Conservation (phyloP, 768 basidiomycete species). For the Rhodotorula sphaerocarpa region DNA sequence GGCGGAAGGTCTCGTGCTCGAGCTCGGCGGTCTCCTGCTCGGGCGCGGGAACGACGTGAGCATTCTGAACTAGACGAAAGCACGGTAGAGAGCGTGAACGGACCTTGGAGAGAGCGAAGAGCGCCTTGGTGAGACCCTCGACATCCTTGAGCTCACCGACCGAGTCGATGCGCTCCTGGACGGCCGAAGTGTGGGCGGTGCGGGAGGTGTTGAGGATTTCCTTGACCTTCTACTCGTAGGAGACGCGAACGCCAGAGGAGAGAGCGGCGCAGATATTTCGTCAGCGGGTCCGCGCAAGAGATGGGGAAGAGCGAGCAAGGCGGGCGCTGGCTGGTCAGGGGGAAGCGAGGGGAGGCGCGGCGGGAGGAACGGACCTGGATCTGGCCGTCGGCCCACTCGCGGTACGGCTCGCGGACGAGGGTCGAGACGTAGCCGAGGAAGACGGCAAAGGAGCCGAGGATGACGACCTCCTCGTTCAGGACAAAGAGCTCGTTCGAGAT, state of each 20-base stretch:
- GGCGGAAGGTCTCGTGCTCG: slow-evolving; percentile 80
- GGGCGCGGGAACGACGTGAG: background rate
- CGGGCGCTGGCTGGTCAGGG: background rate
- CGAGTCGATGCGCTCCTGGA: slow-evolving; percentile 81
- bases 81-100: slow-evolving; percentile 25
- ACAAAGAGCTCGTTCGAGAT: slow-evolving; percentile 70
- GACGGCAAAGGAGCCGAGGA: slow-evolving; percentile 56
- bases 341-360: no score
- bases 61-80: background rate
- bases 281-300: no score
- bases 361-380: slow-evolving; percentile 51
- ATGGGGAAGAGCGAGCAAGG: no score
- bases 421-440: slow-evolving; percentile 35
- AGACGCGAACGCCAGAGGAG: background rate
- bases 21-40: slow-evolving; percentile 78
- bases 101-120: slow-evolving; percentile 88
- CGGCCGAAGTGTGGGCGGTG: slow-evolving; percentile 81
- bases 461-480: slow-evolving; percentile 88
- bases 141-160: slow-evolving; percentile 95
- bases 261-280: background rate
- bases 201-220: slow-evolving; percentile 71
- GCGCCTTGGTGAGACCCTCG: slow-evolving; percentile 74
- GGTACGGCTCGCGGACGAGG: slow-evolving; percentile 73
- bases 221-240: slow-evolving; percentile 54
- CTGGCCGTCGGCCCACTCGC: slow-evolving; percentile 81